Conservation (phyloP, 129 eudicot species). For the Arctium minus region DNA sequence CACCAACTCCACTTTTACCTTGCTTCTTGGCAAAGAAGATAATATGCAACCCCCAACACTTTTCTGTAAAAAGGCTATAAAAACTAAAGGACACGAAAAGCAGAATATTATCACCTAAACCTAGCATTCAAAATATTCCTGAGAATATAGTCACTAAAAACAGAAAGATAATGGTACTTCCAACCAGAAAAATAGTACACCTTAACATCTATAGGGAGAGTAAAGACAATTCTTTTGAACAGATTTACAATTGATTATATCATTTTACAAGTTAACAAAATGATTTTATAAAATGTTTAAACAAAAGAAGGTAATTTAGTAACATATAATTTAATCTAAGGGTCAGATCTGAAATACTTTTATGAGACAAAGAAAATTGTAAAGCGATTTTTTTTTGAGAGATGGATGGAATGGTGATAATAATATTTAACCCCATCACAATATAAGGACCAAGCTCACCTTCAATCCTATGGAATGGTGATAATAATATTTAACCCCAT, state of each 20-base stretch:
- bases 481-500: neutral
- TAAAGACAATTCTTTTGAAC: neutral
- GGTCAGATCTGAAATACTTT: neutral
- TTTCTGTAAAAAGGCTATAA: neutral
- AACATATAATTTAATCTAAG: neutral
- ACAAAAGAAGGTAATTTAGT: neutral
- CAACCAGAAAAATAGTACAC: neutral
- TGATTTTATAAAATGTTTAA: neutral
- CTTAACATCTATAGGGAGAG: neutral
- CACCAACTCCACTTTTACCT: neutral
- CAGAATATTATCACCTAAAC: neutral
- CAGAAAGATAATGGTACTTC: neutral
- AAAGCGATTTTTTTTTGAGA: neutral
- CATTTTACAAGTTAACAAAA: neutral
- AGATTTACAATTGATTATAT: neutral
- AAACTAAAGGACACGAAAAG: neutral
- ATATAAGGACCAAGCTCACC: slow-evolving; percentile 38
- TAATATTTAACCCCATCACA: neutral
- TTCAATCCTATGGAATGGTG: slow-evolving; percentile 45
- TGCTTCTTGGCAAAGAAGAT: neutral
- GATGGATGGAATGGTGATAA: neutral
- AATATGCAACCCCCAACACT: neutral
- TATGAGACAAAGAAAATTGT: neutral
- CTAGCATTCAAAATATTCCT: neutral
- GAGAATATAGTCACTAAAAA: neutral